Conservation (phyloP, 306 rosid species). For the Cicer yamashitae region DNA sequence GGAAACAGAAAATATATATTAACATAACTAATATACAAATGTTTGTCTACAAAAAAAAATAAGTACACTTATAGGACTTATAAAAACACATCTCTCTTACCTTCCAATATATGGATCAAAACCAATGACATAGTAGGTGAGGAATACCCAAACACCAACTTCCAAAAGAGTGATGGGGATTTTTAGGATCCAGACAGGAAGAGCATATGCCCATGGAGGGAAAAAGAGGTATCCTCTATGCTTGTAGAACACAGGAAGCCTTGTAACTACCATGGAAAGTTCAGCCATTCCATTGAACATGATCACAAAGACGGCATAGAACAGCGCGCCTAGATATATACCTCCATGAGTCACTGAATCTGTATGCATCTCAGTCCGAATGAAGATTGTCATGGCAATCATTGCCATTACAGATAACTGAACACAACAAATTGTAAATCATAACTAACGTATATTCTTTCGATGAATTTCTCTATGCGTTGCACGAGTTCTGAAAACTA, state of each 20-base stretch:
- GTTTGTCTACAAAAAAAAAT: too few species aligned
- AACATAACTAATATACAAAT: too few species aligned
- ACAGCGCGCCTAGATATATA: constrained; percentile 60
- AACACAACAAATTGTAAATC: background rate
- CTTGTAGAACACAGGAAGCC: constrained; percentile 70
- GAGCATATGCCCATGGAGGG: constrained; percentile 68
- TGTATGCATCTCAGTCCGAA: constrained; percentile 65
- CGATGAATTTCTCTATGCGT: too few species aligned
- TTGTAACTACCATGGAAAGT: constrained; percentile 59
- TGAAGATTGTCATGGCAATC: constrained; percentile 63
- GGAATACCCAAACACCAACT: constrained; percentile 62
- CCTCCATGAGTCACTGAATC: constrained; percentile 61
- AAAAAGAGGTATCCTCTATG: constrained; percentile 65
- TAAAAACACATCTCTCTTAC: constrained; percentile 35
- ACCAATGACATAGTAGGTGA: constrained; percentile 72
- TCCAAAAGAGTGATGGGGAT: constrained; percentile 58
- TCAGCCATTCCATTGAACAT: constrained; percentile 71
- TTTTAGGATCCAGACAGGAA: constrained; percentile 68
- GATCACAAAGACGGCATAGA: constrained; percentile 50
- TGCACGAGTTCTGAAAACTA: too few species aligned
- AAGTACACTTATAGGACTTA: background rate
- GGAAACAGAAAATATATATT: too few species aligned
- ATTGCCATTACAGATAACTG: constrained; percentile 55
- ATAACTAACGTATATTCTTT: background rate
- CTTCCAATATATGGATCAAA: constrained; percentile 66